Conservation (phyloP, 768 basidiomycete genomes). For the Candolleomyces aberdarensis region DNA sequence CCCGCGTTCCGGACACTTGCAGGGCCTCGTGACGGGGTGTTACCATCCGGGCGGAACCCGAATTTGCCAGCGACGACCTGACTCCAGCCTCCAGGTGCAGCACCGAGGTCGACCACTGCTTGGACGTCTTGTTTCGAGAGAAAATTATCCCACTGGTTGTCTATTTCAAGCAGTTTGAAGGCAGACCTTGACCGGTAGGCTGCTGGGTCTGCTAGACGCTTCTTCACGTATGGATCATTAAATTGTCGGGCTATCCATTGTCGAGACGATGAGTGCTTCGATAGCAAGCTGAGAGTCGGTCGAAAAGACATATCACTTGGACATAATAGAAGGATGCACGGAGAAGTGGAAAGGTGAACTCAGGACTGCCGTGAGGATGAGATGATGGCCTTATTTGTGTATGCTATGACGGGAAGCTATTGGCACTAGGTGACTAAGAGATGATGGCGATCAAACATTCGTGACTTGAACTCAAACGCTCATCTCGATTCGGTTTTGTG, state of each 20-base stretch:
- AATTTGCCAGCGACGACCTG: conserved; percentile 72
- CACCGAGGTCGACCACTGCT: conserved; percentile 83
- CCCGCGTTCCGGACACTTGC: not conserved
- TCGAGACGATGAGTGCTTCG: conserved; percentile 9
- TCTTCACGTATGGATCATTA: conserved; percentile 68
- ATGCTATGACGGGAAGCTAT: too few species aligned
- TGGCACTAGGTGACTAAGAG: too few species aligned
- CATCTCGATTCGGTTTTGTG: too few species aligned
- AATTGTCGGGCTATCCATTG: conserved; percentile 69
- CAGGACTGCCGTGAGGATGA: too few species aligned
- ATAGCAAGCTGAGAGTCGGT: not conserved
- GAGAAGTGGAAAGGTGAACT: not conserved
- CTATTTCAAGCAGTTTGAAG: conserved; percentile 86
- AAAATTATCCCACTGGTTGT: conserved; percentile 53
- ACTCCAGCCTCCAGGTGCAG: conserved; percentile 93
- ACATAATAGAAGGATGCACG: not conserved
- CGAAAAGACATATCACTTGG: conserved; percentile 4
- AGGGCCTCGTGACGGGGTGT: not conserved
- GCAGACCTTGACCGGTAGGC: conserved; percentile 83
- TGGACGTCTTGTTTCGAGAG: conserved; percentile 48
- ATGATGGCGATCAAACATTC: too few species aligned
- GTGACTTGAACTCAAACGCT: too few species aligned
- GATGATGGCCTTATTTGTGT: too few species aligned
- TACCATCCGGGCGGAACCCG: conserved; percentile 29
- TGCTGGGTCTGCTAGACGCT: conserved; percentile 25